These are phyloP conservation scores for Cymbidium sinense DNA, from an alignment of 106 monocot genomes.

Conservation along the genomic window DNA sequence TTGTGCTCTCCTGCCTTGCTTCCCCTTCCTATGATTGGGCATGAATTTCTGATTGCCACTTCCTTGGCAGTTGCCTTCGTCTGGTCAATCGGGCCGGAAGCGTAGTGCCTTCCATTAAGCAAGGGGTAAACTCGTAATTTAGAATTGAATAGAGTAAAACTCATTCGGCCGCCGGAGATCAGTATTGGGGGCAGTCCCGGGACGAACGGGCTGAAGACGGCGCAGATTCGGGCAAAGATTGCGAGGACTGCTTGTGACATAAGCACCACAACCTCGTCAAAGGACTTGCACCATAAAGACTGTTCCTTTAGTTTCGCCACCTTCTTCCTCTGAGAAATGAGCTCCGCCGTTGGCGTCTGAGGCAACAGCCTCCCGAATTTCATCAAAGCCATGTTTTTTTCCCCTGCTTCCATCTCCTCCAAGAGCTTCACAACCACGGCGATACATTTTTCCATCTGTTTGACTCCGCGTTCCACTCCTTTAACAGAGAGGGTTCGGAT, in stretches of 20 bases:
- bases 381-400: neutral
- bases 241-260: conserved; percentile 44
- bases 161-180: conserved; percentile 2
- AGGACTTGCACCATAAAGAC: conserved; percentile 55
- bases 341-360: conserved; percentile 18
- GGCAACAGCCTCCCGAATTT: conserved; percentile 31
- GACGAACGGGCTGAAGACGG: conserved; percentile 39
- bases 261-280: conserved; percentile 39
- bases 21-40: conserved; percentile 23
- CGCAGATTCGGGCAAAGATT: conserved; percentile 53
- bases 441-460: conserved; percentile 51
- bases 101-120: conserved; percentile 4
- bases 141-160: neutral
- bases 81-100: conserved; percentile 35
- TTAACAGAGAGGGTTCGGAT: neutral
- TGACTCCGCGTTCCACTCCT: conserved; percentile 35
- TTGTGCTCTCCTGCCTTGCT: too few species aligned
- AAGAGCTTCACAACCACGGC: conserved; percentile 21
- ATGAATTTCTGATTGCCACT: conserved; percentile 29
- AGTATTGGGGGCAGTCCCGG: conserved; percentile 24
- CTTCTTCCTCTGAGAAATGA: conserved; percentile 32
- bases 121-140: neutral
- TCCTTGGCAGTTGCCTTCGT: neutral
- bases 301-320: conserved; percentile 44
- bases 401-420: conserved; percentile 43